Base-by-base conservation (phyloP, 1,284 basidiomycete species). In the Caloboletus firmus region DNA sequence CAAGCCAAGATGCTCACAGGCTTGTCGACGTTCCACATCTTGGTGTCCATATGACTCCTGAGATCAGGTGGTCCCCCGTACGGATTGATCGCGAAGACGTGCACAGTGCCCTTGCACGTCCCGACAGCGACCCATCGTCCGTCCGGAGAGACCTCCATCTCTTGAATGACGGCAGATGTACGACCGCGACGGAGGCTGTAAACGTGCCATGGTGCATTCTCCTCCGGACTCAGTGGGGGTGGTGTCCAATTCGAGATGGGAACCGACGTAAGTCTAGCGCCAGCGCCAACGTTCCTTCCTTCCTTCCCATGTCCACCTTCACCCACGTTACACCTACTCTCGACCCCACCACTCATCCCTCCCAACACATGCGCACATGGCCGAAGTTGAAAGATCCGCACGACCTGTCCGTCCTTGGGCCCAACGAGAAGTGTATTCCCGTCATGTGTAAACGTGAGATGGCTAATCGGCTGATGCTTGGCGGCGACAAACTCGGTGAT, bases 51-150 rank as follows among this genome's bases (percentile, higher is more conserved):
- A 72, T 93, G 89, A 52, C 85, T 87, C n/a, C 68, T 64, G 9
- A 80, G 72, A 65, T 89, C 82, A 0, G 87, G 76, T 48, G 75
- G 76, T 4, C 92, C 90, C 1, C 90, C 91, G 52, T 84, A 84
- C 0, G 90, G 89, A 63, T 89, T 87, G 20, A 87, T 75, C 10
- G 88, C 82, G 66, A 91, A 94, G 0, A 93, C 72, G 71, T 95
- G 89, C 39, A 85, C 67, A 0, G 82, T 87, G 44, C 85, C 68
- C 60, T 84, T 84, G 62, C 75, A 65, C 45, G 82, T 92, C 2
- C 81, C 82, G 31, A 93, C 72, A 0, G 83, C 88, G 6, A 88
- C 72, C 85, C 89, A 93, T 28, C 85, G 72, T 20, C 83, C 84
- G 61, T 90, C 87, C 0, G 69, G 63, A 3, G 84, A 79, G 75